These are phyloP conservation scores for Thalia dealbata DNA, from an alignment of 176 grass and related monocot species.

Conservation along the genomic window DNA sequence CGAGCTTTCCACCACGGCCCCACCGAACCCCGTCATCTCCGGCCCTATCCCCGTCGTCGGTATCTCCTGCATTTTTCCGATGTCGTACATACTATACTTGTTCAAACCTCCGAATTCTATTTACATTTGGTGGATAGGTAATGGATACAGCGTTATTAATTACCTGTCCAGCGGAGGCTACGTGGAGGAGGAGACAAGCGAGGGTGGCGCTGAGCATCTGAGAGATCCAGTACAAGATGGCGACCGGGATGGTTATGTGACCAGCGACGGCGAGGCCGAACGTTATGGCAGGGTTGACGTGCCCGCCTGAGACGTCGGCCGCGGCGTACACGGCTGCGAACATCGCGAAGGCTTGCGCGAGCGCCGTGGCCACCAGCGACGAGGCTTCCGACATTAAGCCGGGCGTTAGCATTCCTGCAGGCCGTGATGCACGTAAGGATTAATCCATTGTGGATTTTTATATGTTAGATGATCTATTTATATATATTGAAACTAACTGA, in stretches of 20 bases:
- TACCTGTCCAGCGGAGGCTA: conserved; percentile 58
- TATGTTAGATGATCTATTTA: neutral
- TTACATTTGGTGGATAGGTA: too few species aligned
- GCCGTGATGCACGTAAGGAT: neutral
- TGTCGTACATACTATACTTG: too few species aligned
- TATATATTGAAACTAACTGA: conserved; percentile 17
- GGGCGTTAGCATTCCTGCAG: conserved; percentile 55
- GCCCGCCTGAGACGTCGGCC: conserved; percentile 61
- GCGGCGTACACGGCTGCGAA: conserved; percentile 56
- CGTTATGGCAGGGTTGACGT: conserved; percentile 82
- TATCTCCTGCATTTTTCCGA: conserved; percentile 36
- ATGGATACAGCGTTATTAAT: neutral
- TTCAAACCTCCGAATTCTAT: neutral
- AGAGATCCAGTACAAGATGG: conserved; percentile 67
- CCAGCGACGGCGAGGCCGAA: conserved; percentile 64
- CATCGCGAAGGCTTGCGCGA: conserved; percentile 57
- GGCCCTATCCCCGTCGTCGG: conserved; percentile 61
- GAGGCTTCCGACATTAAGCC: conserved; percentile 38
- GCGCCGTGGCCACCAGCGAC: conserved; percentile 43
- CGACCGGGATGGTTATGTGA: conserved; percentile 34
- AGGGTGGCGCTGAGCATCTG: conserved; percentile 58
- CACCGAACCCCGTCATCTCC: conserved; percentile 84
- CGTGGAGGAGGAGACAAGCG: conserved; percentile 61
- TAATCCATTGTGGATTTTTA: neutral
- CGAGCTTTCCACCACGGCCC: conserved; percentile 39